phyloP scores from a whole-genome alignment of 306 rosid genomes.

The Prunus mume region DNA sequence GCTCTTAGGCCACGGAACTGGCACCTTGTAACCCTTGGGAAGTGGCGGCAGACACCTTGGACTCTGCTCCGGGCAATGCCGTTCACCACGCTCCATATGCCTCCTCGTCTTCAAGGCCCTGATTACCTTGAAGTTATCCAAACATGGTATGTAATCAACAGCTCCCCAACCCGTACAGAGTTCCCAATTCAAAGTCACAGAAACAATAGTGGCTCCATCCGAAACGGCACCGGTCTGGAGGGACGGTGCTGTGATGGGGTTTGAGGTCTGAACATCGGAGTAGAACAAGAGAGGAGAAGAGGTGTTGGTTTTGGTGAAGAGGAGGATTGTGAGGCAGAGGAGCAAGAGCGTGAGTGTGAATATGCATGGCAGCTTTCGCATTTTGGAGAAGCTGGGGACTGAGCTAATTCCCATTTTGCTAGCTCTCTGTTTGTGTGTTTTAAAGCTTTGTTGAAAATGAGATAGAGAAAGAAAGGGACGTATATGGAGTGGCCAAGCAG shows the following conservation, averaged over 20 bases:
- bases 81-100: conserved; percentile 94
- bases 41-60: conserved; percentile 63
- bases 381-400: too few species aligned
- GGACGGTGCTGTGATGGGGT: not conserved
- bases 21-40: conserved; percentile 63
- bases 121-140: conserved; percentile 70
- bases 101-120: conserved; percentile 62
- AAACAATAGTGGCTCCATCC: not conserved
- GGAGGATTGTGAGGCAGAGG: conserved; percentile 44
- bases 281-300: conserved; percentile 36
- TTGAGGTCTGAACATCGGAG: conserved; percentile 27
- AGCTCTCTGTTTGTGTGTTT: too few species aligned
- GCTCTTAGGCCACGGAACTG: conserved; percentile 90
- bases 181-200: conserved; percentile 40
- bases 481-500: too few species aligned
- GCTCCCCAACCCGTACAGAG: conserved; percentile 51
- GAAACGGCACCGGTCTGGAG: not conserved
- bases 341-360: conserved; percentile 48
- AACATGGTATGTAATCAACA: conserved; percentile 75
- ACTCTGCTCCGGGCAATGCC: conserved; percentile 69
- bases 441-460: too few species aligned
- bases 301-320: conserved; percentile 42
- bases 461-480: not conserved
- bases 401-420: too few species aligned
- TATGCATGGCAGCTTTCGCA: conserved; percentile 23